Evolutionary conservation across 2,329 filamentous ascomycete genomes (phyloP).

Genomic region (Coleophoma cylindrospora): DNA sequence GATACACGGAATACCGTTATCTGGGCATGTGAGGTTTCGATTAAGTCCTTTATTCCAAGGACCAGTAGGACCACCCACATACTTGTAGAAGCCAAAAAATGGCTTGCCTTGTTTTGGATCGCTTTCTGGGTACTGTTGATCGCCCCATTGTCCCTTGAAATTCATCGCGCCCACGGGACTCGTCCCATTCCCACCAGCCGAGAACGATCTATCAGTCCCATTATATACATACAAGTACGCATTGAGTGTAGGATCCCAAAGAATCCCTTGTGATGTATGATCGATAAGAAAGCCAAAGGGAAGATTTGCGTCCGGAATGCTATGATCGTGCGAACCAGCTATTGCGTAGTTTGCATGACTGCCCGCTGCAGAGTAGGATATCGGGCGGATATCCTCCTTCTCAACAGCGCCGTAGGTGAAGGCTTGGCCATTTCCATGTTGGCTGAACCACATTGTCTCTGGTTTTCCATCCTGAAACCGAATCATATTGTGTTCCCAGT

Average conservation of each 20-base stretch:
- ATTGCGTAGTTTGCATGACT: slow-evolving; percentile 62
- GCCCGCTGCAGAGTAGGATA: slow-evolving; percentile 54
- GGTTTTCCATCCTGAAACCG: slow-evolving; percentile 54
- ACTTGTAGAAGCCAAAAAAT: slow-evolving; percentile 45
- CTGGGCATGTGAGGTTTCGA: slow-evolving; percentile 50
- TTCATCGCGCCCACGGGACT: slow-evolving; percentile 49
- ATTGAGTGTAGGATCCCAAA: slow-evolving; percentile 55
- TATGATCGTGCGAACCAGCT: slow-evolving; percentile 54
- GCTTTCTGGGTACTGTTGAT: slow-evolving; percentile 48
- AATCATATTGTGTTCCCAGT: slow-evolving; percentile 65
- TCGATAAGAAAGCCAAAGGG: slow-evolving; percentile 48
- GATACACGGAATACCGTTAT: slow-evolving; percentile 26
- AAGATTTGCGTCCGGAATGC: slow-evolving; percentile 55
- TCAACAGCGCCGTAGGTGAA: slow-evolving; percentile 52
- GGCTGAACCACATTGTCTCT: slow-evolving; percentile 54
- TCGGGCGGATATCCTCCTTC: slow-evolving; percentile 46
- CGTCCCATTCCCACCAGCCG: slow-evolving; percentile 10
- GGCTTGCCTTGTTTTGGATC: slow-evolving; percentile 31
- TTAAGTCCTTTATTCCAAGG: slow-evolving; percentile 54
- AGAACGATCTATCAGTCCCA: slow-evolving; percentile 19
- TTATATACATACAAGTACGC: slow-evolving; percentile 53
- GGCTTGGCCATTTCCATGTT: slow-evolving; percentile 58
- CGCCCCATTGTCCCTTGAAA: slow-evolving; percentile 58
- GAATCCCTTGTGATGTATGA: slow-evolving; percentile 44
- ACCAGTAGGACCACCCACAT: slow-evolving; percentile 53